phyloP scores from a whole-genome alignment of 192 early-diverging fungal species.

The Umbelopsis vinacea region DNA sequence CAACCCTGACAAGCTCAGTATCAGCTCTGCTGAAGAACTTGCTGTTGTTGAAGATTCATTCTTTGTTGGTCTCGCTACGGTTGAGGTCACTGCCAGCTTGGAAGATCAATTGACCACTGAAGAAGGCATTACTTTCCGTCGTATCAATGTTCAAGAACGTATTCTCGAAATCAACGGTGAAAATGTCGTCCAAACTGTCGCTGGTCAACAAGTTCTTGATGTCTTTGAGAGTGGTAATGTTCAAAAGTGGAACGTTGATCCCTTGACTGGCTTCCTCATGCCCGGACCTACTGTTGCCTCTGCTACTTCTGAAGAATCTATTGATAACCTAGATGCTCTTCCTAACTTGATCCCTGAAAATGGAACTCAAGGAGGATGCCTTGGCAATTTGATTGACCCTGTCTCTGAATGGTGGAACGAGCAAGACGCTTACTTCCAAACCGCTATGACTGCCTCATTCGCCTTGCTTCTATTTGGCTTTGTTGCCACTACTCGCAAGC shows the following conservation, averaged over 20 bases:
- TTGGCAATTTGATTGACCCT: slow-evolving; percentile 25
- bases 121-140: slow-evolving; percentile 50
- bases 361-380: slow-evolving; percentile 4
- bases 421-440: slow-evolving; percentile 23
- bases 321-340: background rate
- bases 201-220: slow-evolving; percentile 60
- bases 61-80: slow-evolving; percentile 56
- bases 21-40: slow-evolving; percentile 45
- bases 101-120: slow-evolving; percentile 45
- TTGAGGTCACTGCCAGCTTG: slow-evolving; percentile 52
- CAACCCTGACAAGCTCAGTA: slow-evolving; percentile 42
- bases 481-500: slow-evolving; percentile 29
- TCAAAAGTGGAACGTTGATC: slow-evolving; percentile 48
- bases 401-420: slow-evolving; percentile 40
- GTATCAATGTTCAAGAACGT: slow-evolving; percentile 49
- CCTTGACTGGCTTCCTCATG: slow-evolving; percentile 35
- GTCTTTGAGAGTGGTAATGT: slow-evolving; percentile 50
- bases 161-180: slow-evolving; percentile 60
- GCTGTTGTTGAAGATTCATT: slow-evolving; percentile 52
- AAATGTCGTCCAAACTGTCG: slow-evolving; percentile 55
- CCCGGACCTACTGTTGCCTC: slow-evolving; percentile 22
- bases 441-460: slow-evolving; percentile 31
- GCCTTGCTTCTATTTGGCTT: slow-evolving; percentile 33
- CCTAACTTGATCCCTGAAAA: background rate
- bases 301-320: background rate